Evolutionary conservation across 768 basidiomycete species (phyloP).

Genomic region (Calocera viscosa): DNA sequence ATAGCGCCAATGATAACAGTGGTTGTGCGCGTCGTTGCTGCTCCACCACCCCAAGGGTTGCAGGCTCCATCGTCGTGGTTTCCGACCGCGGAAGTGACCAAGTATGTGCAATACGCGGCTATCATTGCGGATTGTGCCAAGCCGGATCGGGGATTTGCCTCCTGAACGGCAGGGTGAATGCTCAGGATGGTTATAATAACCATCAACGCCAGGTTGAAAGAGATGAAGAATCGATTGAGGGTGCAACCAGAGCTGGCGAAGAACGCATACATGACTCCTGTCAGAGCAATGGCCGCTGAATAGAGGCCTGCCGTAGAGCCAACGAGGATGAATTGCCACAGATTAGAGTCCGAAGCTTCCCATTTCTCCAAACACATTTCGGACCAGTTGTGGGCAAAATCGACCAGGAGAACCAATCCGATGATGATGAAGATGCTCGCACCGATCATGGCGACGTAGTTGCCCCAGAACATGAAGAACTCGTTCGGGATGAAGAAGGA

Average conservation of each 20-base stretch:
- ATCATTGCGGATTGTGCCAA: constrained; percentile 94
- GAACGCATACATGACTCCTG: constrained; percentile 79
- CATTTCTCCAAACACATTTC: constrained; percentile 93
- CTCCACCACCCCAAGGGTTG: constrained; percentile 56
- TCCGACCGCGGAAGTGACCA: constrained; percentile 82
- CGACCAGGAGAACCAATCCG: constrained; percentile 91
- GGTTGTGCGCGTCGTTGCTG: constrained; percentile 61
- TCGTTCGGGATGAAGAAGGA: constrained; percentile 94
- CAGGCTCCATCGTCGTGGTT: constrained; percentile 68
- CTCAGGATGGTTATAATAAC: constrained; percentile 69
- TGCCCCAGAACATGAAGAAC: constrained; percentile 98
- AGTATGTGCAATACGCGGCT: constrained; percentile 93
- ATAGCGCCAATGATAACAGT: constrained; percentile 81
- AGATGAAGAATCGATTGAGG: constrained; percentile 94
- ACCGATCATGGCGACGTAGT: constrained; percentile 81
- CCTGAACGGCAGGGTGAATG: constrained; percentile 77
- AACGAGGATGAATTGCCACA: constrained; percentile 95
- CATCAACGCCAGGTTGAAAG: constrained; percentile 76
- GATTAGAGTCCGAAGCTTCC: constrained; percentile 73
- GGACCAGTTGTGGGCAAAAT: constrained; percentile 98
- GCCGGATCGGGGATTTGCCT: constrained; percentile 85
- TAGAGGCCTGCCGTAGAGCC: constrained; percentile 88
- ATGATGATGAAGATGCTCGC: constrained; percentile 92
- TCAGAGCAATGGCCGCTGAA: constrained; percentile 67
- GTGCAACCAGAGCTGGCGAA: constrained; percentile 80